Percentiles rank a stretch among this genome's conserved stretches.
Conservation (phyloP, 2,329 filamentous ascomycete species). For the Rutstroemia sp. region DNA sequence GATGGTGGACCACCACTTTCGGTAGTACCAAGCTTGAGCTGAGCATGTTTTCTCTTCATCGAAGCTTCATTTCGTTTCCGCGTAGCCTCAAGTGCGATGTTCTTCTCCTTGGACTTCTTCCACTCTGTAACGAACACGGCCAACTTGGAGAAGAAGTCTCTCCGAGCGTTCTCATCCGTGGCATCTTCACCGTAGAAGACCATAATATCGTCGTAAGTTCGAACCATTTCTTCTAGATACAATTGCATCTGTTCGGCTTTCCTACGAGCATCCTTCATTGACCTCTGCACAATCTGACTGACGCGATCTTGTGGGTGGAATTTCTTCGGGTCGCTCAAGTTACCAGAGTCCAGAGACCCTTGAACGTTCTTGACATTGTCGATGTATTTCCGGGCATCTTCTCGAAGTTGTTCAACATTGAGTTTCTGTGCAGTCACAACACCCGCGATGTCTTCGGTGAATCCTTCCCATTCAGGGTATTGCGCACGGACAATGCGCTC, state of each 20-base stretch:
- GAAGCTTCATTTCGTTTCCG: conserved; percentile 81
- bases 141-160: conserved; percentile 93
- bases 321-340: conserved; percentile 91
- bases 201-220: conserved; percentile 92
- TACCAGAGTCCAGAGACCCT: conserved; percentile 83
- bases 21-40: conserved; percentile 44
- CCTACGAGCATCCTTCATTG: conserved; percentile 92
- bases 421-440: conserved; percentile 79
- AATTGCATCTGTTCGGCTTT: conserved; percentile 95
- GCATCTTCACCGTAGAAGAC: conserved; percentile 93
- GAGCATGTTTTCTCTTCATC: conserved; percentile 79
- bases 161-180: conserved; percentile 80
- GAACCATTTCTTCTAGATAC: conserved; percentile 87
- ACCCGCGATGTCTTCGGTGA: conserved; percentile 73
- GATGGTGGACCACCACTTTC: conserved; percentile 47
- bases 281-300: conserved; percentile 79
- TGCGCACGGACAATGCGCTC: conserved; percentile 95
- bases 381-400: conserved; percentile 86
- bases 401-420: conserved; percentile 85
- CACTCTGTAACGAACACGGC: conserved; percentile 86
- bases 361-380: conserved; percentile 93
- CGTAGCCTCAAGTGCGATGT: conserved; percentile 72
- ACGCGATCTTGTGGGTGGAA: conserved; percentile 98
- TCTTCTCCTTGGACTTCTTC: conserved; percentile 96
- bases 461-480: conserved; percentile 91